These are phyloP conservation scores for Fusarium temperatum DNA, from an alignment of 2,329 filamentous ascomycete species.

Conservation along the genomic window DNA sequence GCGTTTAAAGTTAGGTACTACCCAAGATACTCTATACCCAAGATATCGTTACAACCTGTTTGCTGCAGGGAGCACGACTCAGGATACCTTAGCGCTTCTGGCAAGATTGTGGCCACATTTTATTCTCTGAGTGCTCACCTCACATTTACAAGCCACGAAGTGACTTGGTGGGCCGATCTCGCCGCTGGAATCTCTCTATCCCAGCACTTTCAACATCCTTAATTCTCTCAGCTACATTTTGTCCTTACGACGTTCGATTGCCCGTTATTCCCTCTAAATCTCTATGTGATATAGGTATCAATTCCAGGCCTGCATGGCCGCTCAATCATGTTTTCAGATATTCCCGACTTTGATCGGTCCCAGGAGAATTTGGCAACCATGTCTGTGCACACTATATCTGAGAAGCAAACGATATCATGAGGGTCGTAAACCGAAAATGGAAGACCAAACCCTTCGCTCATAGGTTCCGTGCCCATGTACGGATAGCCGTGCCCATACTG, in stretches of 20 bases:
- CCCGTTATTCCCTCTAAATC: background rate
- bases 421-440: background rate
- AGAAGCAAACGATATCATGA: conserved; percentile 20
- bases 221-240: background rate
- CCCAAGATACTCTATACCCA: background rate
- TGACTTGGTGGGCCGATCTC: background rate
- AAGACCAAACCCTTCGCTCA: background rate
- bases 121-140: conserved; percentile 18
- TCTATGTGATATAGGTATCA: background rate
- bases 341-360: conserved; percentile 10
- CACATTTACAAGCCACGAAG: conserved; percentile 5
- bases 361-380: conserved; percentile 7
- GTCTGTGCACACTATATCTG: conserved; percentile 6
- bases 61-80: conserved; percentile 39
- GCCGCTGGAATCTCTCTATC: background rate
- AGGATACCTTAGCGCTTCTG: conserved; percentile 19
- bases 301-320: background rate
- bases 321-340: background rate
- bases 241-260: conserved; percentile 1
- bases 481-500: background rate
- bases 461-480: background rate
- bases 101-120: conserved; percentile 26
- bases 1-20: background rate
- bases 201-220: background rate
- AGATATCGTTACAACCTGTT: background rate